Evolutionary conservation across 2,329 filamentous ascomycete genomes (phyloP).

Genomic region (Passalora sequoiae): DNA sequence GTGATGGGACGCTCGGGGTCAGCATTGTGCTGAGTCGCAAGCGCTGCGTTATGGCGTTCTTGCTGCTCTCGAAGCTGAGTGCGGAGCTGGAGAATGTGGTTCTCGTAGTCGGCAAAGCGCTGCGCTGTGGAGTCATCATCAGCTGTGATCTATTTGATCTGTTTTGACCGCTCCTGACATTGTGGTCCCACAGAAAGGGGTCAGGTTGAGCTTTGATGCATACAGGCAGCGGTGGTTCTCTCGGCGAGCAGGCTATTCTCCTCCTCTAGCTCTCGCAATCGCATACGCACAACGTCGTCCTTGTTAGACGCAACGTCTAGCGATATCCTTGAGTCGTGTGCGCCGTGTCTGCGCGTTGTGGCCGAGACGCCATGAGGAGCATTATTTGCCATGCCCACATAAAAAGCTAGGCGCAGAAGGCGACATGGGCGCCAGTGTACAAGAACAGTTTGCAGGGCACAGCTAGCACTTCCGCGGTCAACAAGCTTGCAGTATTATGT

Average conservation of each 20-base stretch:
- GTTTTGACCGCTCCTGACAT: too few species aligned
- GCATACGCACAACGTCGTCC: constrained; percentile 17
- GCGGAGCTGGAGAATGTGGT: constrained; percentile 62
- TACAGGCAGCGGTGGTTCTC: constrained; percentile 61
- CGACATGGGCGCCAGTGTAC: constrained; percentile 15
- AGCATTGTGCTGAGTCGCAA: constrained; percentile 5
- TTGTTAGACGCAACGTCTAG: constrained; percentile 50
- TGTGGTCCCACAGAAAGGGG: too few species aligned
- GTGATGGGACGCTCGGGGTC: constrained; percentile 6
- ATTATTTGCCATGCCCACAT: constrained; percentile 24
- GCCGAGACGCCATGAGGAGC: constrained; percentile 23
- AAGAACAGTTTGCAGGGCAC: background rate
- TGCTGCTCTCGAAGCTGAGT: constrained; percentile 33
- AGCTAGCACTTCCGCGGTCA: background rate
- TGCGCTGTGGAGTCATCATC: constrained; percentile 30
- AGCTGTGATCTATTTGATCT: too few species aligned
- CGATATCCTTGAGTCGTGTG: constrained; percentile 41
- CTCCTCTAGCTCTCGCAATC: constrained; percentile 60
- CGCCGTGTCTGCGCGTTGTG: constrained; percentile 22
- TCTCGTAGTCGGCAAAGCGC: constrained; percentile 69
- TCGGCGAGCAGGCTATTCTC: constrained; percentile 66
- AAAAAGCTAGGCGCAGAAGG: too few species aligned
- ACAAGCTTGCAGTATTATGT: too few species aligned
- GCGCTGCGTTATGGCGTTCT: constrained; percentile 21
- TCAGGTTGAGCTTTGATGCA: constrained; percentile 20